Percentiles rank a stretch among this genome's conserved stretches.
Evolutionary conservation across 768 basidiomycete genomes (phyloP).

Genomic region (Phylloporus sp.): DNA sequence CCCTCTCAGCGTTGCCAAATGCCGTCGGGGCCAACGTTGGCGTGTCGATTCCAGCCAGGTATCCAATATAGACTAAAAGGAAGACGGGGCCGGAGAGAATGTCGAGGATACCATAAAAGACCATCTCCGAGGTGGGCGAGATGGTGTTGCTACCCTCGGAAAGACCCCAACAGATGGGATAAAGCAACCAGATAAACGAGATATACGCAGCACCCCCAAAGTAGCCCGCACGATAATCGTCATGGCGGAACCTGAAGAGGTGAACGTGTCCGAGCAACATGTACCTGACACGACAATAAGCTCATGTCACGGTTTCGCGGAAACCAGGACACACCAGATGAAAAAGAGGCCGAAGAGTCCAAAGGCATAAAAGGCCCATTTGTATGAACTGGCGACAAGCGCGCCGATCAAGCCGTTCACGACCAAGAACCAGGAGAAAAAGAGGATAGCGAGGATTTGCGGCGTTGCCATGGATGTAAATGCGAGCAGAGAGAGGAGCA

Average conservation of each 20-base stretch:
- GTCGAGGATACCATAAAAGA: slow-evolving; percentile 50
- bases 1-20: slow-evolving; percentile 8
- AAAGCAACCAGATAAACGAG: slow-evolving; percentile 53
- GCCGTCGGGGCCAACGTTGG: slow-evolving; percentile 2
- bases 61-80: slow-evolving; percentile 31
- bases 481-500: slow-evolving; percentile 45
- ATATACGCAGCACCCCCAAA: slow-evolving; percentile 40
- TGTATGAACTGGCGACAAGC: slow-evolving; percentile 48
- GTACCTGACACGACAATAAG: slow-evolving; percentile 21
- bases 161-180: slow-evolving; percentile 56
- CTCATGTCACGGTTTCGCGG: slow-evolving; percentile 1
- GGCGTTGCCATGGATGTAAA: slow-evolving; percentile 46
- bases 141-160: slow-evolving; percentile 52
- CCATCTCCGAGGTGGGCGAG: slow-evolving; percentile 48
- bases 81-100: slow-evolving; percentile 37
- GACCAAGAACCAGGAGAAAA: slow-evolving; percentile 45
- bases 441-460: slow-evolving; percentile 38
- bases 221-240: slow-evolving; percentile 25
- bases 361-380: slow-evolving; percentile 50
- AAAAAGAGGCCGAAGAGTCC: slow-evolving; percentile 46
- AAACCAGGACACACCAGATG: slow-evolving; percentile 38
- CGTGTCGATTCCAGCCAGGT: not conserved
- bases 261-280: slow-evolving; percentile 27
- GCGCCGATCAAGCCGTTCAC: slow-evolving; percentile 47
- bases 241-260: slow-evolving; percentile 25